These are phyloP conservation scores for Dendrostoma leiphaemia DNA, from an alignment of 2,329 filamentous ascomycete genomes.

Conservation along the genomic window DNA sequence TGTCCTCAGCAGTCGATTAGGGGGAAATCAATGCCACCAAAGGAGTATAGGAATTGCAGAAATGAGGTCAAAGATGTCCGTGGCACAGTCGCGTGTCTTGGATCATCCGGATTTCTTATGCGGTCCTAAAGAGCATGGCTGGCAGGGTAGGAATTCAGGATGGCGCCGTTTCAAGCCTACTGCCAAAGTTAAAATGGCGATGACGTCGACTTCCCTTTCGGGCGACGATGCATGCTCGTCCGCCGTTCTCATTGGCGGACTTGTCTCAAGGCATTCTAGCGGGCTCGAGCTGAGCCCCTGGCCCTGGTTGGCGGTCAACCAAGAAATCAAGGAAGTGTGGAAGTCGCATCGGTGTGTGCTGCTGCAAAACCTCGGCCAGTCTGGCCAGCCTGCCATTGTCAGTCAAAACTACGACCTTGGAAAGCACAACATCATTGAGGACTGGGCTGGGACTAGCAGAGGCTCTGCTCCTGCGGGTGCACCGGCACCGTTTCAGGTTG, in stretches of 20 bases:
- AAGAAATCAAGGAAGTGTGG: not conserved
- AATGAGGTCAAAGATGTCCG: not conserved
- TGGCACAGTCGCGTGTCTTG: not conserved
- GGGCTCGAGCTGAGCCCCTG: not conserved
- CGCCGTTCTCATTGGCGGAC: not conserved
- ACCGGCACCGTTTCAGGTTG: no score
- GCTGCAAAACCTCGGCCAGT: not conserved
- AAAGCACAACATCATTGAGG: no score
- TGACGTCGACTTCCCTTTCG: conserved; percentile 11
- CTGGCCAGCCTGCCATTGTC: no score
- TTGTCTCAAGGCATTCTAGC: not conserved
- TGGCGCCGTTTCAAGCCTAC: conserved; percentile 6
- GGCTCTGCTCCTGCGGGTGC: no score
- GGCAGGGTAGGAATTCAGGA: not conserved
- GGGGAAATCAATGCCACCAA: not conserved
- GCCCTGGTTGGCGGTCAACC: not conserved
- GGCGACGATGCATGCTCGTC: not conserved
- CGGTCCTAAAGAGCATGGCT: not conserved
- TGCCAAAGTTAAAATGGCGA: not conserved
- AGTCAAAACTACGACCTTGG: no score
- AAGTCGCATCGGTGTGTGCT: not conserved
- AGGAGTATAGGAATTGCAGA: not conserved
- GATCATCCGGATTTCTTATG: not conserved
- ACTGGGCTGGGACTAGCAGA: no score
- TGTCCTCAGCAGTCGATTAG: not conserved